Percentiles rank a stretch among this genome's conserved stretches.
Conservation (phyloP, 1,284 basidiomycete genomes). For the Ustilago nuda region DNA sequence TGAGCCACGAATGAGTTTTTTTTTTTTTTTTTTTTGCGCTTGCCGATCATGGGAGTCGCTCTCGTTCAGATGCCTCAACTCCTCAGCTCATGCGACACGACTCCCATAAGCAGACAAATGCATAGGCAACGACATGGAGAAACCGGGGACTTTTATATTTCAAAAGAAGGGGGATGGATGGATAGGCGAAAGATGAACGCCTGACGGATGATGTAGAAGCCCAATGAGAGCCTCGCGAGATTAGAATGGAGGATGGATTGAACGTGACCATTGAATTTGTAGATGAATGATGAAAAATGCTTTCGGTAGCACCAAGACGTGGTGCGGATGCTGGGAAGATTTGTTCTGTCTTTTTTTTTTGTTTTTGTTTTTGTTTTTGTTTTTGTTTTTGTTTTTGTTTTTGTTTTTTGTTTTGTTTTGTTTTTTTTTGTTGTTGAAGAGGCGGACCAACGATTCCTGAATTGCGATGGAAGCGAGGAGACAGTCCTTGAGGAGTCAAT, state of each 20-base stretch:
- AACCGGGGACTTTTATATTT: conserved; percentile 13
- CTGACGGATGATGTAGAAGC: background rate
- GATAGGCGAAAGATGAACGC: background rate
- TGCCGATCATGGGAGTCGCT: background rate
- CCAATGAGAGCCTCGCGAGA: background rate
- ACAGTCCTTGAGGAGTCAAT: background rate
- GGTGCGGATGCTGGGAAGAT: conserved; percentile 3
- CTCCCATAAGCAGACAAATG: background rate
- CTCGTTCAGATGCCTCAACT: background rate
- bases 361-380: background rate
- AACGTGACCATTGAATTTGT: background rate
- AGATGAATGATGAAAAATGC: background rate
- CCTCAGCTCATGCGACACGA: background rate
- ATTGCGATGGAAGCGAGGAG: background rate
- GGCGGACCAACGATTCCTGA: background rate
- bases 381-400: background rate
- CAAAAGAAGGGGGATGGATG: background rate
- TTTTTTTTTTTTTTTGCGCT: background rate
- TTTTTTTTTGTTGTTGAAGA: no score
- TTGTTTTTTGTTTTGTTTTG: background rate
- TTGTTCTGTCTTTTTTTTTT: background rate
- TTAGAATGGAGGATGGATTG: conserved; percentile 6
- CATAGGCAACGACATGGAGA: background rate
- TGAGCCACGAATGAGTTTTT: no score
- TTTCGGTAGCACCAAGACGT: conserved; percentile 2